Base-by-base conservation (phyloP, 2,329 filamentous ascomycete genomes). In the Lasiodiplodia sp. region DNA sequence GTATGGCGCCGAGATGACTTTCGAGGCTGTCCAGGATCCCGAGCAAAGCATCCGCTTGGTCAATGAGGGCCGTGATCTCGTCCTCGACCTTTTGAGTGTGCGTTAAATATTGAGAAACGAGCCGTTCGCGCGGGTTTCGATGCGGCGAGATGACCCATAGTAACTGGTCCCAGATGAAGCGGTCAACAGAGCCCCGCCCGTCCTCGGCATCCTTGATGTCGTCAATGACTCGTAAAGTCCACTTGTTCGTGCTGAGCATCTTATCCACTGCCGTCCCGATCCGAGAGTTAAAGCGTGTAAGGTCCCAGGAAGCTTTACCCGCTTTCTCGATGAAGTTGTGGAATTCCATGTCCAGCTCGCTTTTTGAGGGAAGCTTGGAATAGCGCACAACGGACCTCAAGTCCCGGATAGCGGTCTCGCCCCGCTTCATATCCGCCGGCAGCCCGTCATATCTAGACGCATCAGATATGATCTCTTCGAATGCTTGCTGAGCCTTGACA, bases 381-480 rank as follows among this genome's bases (percentile, higher is more conserved):
- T 90, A 89, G 49, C 87, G 85, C 40, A 96, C 91, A 55, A 94
- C 84, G 31, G 88, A 90, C 38, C 91, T 88, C 28, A 96, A 81
- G 73, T 94, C 92, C 51, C 92, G 87, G 44, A 96, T 89, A 1
- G 90, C 89, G 2, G 88, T 84, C 78, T 95, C 92, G 2, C 90
- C 90, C 11, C 88, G 87, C 81, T 93, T 94, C 89, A 96, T 94
- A 72, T 93, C 91, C 72, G 92, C 83, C 0, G 92, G 92, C 3
- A 96, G 80, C 1, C 88, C 88, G 1, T 90, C 87, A 1, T 89
- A 88, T 25, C 89, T 85, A 1, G 88, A 86, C 18, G 88, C 88
- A 69, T 88, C 87, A 72, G 92, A 87, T 4, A 96, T 80, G 0
- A 96, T 88, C 68, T 91, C 87, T 78, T 94, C 92, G 68, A 96